phyloP scores from a whole-genome alignment of 805 yeast genomes.

The Dipodascopsis tothii region DNA sequence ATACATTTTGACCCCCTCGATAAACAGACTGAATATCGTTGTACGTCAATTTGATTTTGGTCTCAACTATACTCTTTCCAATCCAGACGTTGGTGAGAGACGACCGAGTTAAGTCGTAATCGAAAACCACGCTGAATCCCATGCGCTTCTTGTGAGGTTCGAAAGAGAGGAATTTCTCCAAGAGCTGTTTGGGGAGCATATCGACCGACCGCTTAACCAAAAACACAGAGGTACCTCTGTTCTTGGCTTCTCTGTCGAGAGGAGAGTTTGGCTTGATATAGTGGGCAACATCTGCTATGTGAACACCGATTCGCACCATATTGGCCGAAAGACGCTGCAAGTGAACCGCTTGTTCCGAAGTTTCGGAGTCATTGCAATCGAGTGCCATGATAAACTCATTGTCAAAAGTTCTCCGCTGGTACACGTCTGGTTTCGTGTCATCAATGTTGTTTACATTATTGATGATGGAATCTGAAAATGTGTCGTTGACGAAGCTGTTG shows the following conservation, averaged over 20 bases:
- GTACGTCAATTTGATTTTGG: slow-evolving; percentile 51
- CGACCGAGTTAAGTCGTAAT: slow-evolving; percentile 62
- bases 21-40: slow-evolving; percentile 37
- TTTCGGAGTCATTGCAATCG: slow-evolving; percentile 48
- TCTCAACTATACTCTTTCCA: slow-evolving; percentile 61
- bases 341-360: slow-evolving; percentile 70
- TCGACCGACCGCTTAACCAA: slow-evolving; percentile 68
- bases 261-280: slow-evolving; percentile 65
- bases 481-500: slow-evolving; percentile 38
- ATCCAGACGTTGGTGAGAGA: slow-evolving; percentile 71
- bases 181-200: slow-evolving; percentile 60
- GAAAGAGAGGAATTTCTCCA: slow-evolving; percentile 50
- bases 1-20: neutral
- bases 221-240: slow-evolving; percentile 81
- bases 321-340: slow-evolving; percentile 55
- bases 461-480: slow-evolving; percentile 37
- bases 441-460: slow-evolving; percentile 7
- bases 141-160: slow-evolving; percentile 52
- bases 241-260: slow-evolving; percentile 81
- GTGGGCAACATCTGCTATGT: slow-evolving; percentile 70
- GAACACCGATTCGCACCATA: slow-evolving; percentile 75
- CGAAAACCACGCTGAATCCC: slow-evolving; percentile 71
- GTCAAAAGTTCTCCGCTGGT: slow-evolving; percentile 46
- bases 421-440: slow-evolving; percentile 26
- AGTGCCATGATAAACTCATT: slow-evolving; percentile 57